Base-by-base conservation (phyloP, 2,329 filamentous ascomycete genomes). In the Nemania serpens region DNA sequence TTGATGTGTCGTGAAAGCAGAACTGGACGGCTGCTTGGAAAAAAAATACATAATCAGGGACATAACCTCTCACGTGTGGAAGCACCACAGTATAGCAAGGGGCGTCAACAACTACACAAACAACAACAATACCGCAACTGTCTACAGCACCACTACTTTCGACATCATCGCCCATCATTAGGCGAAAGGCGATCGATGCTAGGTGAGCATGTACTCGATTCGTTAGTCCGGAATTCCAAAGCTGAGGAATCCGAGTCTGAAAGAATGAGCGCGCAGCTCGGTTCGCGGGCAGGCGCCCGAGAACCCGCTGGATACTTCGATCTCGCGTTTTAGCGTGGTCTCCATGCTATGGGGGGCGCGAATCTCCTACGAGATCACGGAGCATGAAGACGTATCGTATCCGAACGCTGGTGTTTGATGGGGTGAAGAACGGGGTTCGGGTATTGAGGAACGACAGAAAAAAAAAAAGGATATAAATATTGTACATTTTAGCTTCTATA, bases 301-400 rank as follows among this genome's bases (percentile, higher is more conserved):
- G 59, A 64, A 66, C 70, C 69, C 68, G 57, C 63, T 62, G 52
- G 22, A 53, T 53, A 66, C 62, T 68, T 84, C 82, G 64, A 70
- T 87, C 83, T 87, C 77, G 84, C 84, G 84, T 83, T 76, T 77
- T 81, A 41, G 76, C 78, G 84, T 87, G 84, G 77, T 84, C 84
- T 84, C 76, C 70, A 73, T 79, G 82, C 80, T 82, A 86, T 81
- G 65, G 63, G 58, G n/a, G 41, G 22, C 33, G 45, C 61, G n/a
- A 15, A 56, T 43, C 64, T 64, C 54, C 42, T 34, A 51, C 1
- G 67, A 69, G 62, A 72, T 62, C 65, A 77, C 60, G 47, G 22
- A 72, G 79, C 81, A 83, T 73, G 73, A 76, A 85, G 83, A 85
- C 77, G 84, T 87, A 87, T 86, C 82, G 82, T 86, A 86, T 85